These are phyloP conservation scores for Fusarium nelsonii DNA, from an alignment of 2,329 filamentous ascomycete species.

Conservation along the genomic window DNA sequence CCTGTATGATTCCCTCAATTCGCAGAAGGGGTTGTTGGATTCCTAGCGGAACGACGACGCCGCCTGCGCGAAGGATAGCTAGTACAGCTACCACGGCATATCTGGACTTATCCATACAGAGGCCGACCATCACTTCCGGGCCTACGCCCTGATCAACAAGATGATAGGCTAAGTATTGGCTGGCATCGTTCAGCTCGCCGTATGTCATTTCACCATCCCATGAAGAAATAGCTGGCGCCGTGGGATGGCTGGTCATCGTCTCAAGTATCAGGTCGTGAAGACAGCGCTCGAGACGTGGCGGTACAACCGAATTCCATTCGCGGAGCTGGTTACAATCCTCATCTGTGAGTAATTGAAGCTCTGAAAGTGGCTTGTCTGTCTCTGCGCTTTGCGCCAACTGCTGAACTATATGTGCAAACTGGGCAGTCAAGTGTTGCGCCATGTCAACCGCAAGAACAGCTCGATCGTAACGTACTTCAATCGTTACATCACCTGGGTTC, in stretches of 20 bases:
- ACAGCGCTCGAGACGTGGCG: constrained; percentile 3
- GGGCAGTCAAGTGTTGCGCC: neutral
- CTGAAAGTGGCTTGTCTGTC: neutral
- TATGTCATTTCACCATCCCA: constrained; percentile 8
- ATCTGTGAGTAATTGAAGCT: constrained; percentile 2
- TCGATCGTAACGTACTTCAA: neutral
- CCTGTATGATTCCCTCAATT: neutral
- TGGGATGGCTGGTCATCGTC: neutral
- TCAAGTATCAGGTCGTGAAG: constrained; percentile 4
- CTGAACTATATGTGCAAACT: neutral
- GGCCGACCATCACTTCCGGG: constrained; percentile 5
- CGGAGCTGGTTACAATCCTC: constrained; percentile 1
- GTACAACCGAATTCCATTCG: neutral
- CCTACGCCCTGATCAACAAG: neutral
- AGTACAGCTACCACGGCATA: neutral
- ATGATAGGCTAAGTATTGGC: neutral
- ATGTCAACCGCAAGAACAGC: neutral
- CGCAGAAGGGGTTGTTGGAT: neutral
- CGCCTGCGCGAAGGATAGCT: constrained; percentile 5
- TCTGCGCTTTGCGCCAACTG: constrained; percentile 4
- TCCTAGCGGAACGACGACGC: neutral
- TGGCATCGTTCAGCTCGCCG: constrained; percentile 2
- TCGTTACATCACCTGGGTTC: neutral
- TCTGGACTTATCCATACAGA: constrained; percentile 7
- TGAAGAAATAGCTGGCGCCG: neutral